Base-by-base conservation (phyloP, 129 eudicot species). In the Arctium minus region DNA sequence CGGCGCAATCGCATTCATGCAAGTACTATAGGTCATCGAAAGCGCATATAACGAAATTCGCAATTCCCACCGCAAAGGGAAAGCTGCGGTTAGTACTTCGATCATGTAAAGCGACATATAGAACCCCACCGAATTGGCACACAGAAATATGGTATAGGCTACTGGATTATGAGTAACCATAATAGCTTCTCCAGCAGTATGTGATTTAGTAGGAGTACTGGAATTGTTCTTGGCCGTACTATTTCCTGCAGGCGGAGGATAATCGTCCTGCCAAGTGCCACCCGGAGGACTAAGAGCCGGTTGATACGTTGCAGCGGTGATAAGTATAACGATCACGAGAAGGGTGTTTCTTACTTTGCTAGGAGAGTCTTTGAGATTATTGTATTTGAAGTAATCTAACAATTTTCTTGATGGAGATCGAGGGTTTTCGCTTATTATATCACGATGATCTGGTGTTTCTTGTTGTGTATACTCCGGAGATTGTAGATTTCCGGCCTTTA, bases 241-340 rank as follows among this genome's bases (percentile, higher is more conserved):
- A n/a, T 60, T 17, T 60, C 35, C 35, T 35, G 15, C 5, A 9
- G 10, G 0, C 71, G 15, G 71, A 67, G 15, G 2, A 18, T 32
- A 8, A 31, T 81, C 79, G 13, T 80, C 88, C 44, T 75, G 79
- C 83, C 85, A 86, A 4, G 78, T 79, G 11, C 85, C 82, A 1
- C 88, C 88, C 4, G 88, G 88, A 9, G 88, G 88, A 56, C 80
- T 86, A 13, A 86, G 44, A 0, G 70, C 86, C 2, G 81, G 64
- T 72, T 81, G 83, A 79, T 81, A 86, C 0, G 88, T 81, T 42
- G 83, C 88, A 1, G 88, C 82, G 29, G 76, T 56, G 3, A 86
- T 79, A 27, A 86, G 81, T 35, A 77, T 74, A 5, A 82, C 80
- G 2, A 81, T 77, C 1, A 81, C 77, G 0, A 81, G 72, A 17